These are phyloP conservation scores for Ophiorrhiza pumila DNA, from an alignment of 257 asterid species.

Conservation along the genomic window DNA sequence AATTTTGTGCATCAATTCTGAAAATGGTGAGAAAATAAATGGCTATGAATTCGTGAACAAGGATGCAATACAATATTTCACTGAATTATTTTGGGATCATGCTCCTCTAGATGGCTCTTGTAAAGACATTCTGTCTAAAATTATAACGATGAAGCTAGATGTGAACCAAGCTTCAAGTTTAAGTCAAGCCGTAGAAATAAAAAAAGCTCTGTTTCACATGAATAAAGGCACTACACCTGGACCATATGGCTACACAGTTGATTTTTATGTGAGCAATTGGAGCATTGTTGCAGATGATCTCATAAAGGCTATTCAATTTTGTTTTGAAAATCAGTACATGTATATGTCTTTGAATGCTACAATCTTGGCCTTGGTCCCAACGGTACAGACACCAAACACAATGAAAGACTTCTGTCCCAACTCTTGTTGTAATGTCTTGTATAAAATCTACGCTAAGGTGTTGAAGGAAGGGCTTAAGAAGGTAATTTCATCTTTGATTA, in stretches of 20 bases:
- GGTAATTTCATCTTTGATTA: not conserved
- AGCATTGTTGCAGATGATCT: not conserved
- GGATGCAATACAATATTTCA: not conserved
- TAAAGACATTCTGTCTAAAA: not conserved
- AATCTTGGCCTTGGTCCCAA: not conserved
- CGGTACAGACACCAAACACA: not conserved
- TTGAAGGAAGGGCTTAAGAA: not conserved
- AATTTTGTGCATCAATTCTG: not conserved
- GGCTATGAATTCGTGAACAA: not conserved
- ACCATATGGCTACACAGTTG: not conserved
- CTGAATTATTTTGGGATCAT: not conserved
- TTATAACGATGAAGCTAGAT: not conserved
- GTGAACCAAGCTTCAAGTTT: not conserved
- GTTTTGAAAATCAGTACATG: not conserved
- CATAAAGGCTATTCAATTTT: not conserved
- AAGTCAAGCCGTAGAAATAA: not conserved
- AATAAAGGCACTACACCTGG: not conserved
- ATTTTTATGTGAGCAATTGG: not conserved
- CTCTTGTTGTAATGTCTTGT: not conserved
- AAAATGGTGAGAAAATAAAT: not conserved
- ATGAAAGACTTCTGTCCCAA: not conserved
- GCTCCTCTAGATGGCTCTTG: not conserved
- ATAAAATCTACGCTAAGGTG: not conserved
- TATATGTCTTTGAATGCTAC: not conserved
- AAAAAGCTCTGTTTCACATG: not conserved